Base-by-base conservation (phyloP, 345 rosid genomes). In the Citrus sinensis region DNA sequence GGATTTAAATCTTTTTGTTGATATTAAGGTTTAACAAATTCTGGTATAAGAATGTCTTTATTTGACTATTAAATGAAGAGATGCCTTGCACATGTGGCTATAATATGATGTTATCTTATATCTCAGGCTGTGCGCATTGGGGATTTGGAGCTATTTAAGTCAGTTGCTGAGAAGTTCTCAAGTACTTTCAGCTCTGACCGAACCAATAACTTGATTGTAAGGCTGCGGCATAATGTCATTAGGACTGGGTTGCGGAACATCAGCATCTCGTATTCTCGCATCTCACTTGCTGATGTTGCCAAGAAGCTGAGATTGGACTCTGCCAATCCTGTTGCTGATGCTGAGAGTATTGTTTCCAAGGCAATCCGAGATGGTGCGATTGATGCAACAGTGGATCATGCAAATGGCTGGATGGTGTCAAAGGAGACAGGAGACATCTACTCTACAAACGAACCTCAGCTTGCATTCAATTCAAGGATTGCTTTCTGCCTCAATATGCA, bases 401-500 rank as follows among this genome's bases (percentile, higher is more conserved):
- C 81, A 10, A 88, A 83, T 82, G 91, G 89, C 6, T 85, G 88
- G 81, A 88, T 88, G 86, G 86, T 88, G 9, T 88, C 91, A 3
- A 88, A 87, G 84, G 91, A 88, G 58, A 88, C 89, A 0, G 89
- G 91, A 24, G 91, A 88, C 76, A 87, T 88, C 78, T 88, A 87
- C 85, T 88, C 91, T 6, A 87, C 91, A 25, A 88, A 86, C 30
- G 89, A 88, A 79, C 91, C 89, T 60, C 89, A 88, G 76, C 42
- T 79, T 29, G 91, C 86, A 14, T 88, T 88, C 59, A 88, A 88
- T 80, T 88, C 91, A 10, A 80, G 91, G 78, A 86, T 88, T 71
- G 88, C 91, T 30, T 88, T 88, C 85, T 88, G 89, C 74, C 88
- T 88, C 78, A 88, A 88, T 69, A 88, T 86, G 91, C 89, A 88